Evolutionary conservation across 331 rosid species (phyloP), one percentile per base, ranked within the genome.

Genomic region (Telfairia occidentalis): DNA sequence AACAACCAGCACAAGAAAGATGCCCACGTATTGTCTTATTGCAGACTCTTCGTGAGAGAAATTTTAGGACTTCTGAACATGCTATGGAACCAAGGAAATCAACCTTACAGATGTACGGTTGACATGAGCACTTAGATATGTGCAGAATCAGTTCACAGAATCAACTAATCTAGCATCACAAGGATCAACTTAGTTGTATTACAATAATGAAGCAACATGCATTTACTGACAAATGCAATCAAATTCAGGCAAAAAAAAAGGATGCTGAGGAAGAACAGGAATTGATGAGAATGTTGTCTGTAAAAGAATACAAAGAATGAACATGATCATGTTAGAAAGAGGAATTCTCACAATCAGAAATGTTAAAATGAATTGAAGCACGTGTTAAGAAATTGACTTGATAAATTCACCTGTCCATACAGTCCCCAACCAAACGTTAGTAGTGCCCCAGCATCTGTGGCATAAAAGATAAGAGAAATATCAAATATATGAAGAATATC

Each of bases 391-490:
- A 61, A 49, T 38, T 60, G 10, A 73, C 78, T 81, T 57, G 73
- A 75, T 65, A 30, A 76, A 85, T 82, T 84, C 87, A 92, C 98
- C 96, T 92, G 98, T 85, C 98, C 98, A 77, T 92, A 89, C 19
- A 92, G 86, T 75, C 98, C 97, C 98, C 98, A 92, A 57, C 98
- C 98, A 65, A 92, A 92, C 24, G 87, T 82, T 73, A 92, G 93
- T 73, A 92, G 82, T 4, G 93, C 97, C 80, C 98, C 98, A 77
- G 93, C 93, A 84, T 92, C 98, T 92, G 85, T 67, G 49, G 12
- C 48, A 52, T 71, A 61, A 76, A 76, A 84, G 65, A 72, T 1
- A 18, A n/a, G 58, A 23, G 9, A 76, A 9, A 65, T 6, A 78
- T 63, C 58, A n/a, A 65, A 78, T 81, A 66, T 26, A 7, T n/a